A percentile compares a stretch with the other conserved stretches of the same genome.
These are phyloP conservation scores for Penicillium sp. DNA, from an alignment of 2,329 filamentous ascomycete genomes.

Conservation along the genomic window DNA sequence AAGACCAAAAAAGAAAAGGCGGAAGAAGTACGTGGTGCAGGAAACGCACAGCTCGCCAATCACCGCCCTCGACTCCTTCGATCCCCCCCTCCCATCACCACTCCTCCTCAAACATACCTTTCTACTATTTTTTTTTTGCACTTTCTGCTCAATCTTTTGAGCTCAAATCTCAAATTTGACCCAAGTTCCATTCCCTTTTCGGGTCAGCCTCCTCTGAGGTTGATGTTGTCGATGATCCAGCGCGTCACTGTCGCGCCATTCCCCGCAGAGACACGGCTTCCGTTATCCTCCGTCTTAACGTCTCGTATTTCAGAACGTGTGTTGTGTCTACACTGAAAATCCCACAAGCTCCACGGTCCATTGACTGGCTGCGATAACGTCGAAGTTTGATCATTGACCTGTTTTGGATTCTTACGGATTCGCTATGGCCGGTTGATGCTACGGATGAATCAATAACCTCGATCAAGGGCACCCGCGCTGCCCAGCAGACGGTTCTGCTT, in stretches of 20 bases:
- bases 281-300: constrained; percentile 20
- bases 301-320: constrained; percentile 4
- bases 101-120: constrained; percentile 4
- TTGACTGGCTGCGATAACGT: not conserved
- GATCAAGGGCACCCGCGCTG: constrained; percentile 44
- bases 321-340: not conserved
- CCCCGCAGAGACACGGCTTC: constrained; percentile 26
- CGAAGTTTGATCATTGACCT: not conserved
- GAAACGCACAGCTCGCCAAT: constrained; percentile 25
- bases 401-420: constrained; percentile 15
- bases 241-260: constrained; percentile 28
- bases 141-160: constrained; percentile 2
- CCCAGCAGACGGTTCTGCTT: constrained; percentile 45
- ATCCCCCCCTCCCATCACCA: constrained; percentile 7
- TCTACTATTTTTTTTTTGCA: constrained; percentile 11
- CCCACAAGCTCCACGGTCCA: not conserved
- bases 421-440: constrained; percentile 43
- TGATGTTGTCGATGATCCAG: constrained; percentile 22
- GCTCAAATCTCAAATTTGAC: constrained; percentile 5
- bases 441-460: constrained; percentile 43
- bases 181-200: not conserved
- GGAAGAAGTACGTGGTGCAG: constrained; percentile 10
- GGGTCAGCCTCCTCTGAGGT: constrained; percentile 19
- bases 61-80: constrained; percentile 19
- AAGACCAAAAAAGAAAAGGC: constrained; percentile 3